phyloP scores from a whole-genome alignment of 2,329 filamentous ascomycete species.

The Penicillium sp. region DNA sequence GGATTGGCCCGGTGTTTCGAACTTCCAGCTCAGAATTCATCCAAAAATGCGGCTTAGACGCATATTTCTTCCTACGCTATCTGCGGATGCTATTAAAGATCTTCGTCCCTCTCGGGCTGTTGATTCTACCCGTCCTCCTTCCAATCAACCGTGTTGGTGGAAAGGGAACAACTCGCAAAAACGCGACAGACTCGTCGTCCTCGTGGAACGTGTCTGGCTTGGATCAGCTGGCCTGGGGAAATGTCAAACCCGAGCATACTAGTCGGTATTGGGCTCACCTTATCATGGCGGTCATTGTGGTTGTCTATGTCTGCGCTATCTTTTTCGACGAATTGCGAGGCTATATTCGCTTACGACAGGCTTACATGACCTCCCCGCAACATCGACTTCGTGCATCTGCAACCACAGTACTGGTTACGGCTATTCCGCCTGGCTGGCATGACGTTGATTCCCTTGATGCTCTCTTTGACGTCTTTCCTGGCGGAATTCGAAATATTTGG shows the following conservation, averaged over 20 bases:
- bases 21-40: constrained; percentile 80
- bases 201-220: constrained; percentile 61
- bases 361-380: constrained; percentile 90
- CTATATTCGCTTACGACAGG: constrained; percentile 90
- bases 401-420: constrained; percentile 89
- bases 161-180: constrained; percentile 56
- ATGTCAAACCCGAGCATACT: constrained; percentile 66
- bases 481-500: constrained; percentile 93
- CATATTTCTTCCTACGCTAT: constrained; percentile 96
- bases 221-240: constrained; percentile 83
- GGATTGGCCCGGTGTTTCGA: constrained; percentile 60
- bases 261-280: constrained; percentile 80
- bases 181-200: constrained; percentile 34
- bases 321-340: constrained; percentile 82
- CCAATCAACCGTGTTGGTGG: constrained; percentile 79
- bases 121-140: constrained; percentile 81
- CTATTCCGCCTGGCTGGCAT: constrained; percentile 88
- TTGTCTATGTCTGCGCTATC: constrained; percentile 81
- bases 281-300: constrained; percentile 71
- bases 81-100: constrained; percentile 83
- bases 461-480: constrained; percentile 93
- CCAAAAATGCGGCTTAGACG: constrained; percentile 90
- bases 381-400: constrained; percentile 91
- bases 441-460: constrained; percentile 75
- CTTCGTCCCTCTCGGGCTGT: constrained; percentile 74